Percentiles rank a stretch among this genome's conserved stretches.
Evolutionary conservation across 331 rosid genomes (phyloP).

Genomic region (Quercus tomentella): DNA sequence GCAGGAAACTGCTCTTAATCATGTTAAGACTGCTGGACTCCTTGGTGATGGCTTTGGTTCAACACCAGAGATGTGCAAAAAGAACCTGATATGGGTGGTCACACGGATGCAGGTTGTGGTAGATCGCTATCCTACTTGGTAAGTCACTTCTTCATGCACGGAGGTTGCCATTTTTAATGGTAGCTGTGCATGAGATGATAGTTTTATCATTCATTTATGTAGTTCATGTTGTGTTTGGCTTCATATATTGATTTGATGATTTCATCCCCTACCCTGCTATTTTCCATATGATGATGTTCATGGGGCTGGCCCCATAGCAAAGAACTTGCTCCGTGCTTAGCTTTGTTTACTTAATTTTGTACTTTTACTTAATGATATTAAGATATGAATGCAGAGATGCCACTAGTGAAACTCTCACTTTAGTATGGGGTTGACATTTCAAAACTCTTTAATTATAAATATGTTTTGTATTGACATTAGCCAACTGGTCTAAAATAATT

Average conservation of each 20-base stretch:
- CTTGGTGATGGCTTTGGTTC: constrained; percentile 98
- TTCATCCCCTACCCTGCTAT: background rate
- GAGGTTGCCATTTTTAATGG: background rate
- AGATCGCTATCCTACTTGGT: constrained; percentile 98
- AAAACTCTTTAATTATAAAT: background rate
- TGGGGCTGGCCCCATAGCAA: background rate
- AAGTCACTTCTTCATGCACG: constrained; percentile 29
- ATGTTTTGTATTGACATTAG: background rate
- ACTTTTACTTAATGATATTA: background rate
- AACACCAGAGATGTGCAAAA: constrained; percentile 93
- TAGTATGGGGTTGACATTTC: background rate
- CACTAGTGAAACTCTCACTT: background rate
- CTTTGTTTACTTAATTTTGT: background rate
- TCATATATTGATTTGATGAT: background rate
- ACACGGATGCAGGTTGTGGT: constrained; percentile 84
- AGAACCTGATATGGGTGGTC: constrained; percentile 97
- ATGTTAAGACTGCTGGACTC: constrained; percentile 84
- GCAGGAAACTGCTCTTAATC: constrained; percentile 99
- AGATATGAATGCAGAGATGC: background rate
- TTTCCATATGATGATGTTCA: background rate
- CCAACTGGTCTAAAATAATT: background rate
- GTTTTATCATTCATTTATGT: constrained; percentile 5
- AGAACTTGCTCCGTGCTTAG: background rate
- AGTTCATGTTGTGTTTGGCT: background rate
- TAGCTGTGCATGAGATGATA: background rate